These are phyloP conservation scores for Hypocreales sp. DNA, from an alignment of 2,329 filamentous ascomycete genomes.

Conservation along the genomic window DNA sequence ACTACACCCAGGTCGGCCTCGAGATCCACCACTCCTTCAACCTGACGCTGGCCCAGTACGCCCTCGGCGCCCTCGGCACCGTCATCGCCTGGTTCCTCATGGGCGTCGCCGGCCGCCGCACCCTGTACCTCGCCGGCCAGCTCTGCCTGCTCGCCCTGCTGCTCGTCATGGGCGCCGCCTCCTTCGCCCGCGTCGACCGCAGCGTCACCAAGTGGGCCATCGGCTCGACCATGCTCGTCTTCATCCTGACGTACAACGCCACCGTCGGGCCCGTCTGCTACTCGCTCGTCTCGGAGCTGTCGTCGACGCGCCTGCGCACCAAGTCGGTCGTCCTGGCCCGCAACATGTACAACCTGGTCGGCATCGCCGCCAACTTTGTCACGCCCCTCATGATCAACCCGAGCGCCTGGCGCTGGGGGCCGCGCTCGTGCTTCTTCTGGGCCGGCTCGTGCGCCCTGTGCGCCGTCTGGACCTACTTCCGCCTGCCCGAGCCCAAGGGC, in stretches of 20 bases:
- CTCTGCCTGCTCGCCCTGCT: constrained; percentile 30
- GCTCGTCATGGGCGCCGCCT: constrained; percentile 34
- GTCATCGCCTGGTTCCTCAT: constrained; percentile 29
- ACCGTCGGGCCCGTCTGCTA: constrained; percentile 51
- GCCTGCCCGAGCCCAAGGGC: constrained; percentile 37
- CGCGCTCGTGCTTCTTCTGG: constrained; percentile 31
- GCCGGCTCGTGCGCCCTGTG: constrained; percentile 26
- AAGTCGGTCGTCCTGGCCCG: constrained; percentile 29
- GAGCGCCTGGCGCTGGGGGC: constrained; percentile 29
- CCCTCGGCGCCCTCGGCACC: constrained; percentile 28
- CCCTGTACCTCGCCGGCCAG: constrained; percentile 27
- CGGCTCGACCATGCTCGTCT: constrained; percentile 27
- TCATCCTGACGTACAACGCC: constrained; percentile 25
- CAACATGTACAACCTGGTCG: constrained; percentile 30
- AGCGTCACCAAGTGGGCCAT: constrained; percentile 30
- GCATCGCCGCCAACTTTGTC: constrained; percentile 29
- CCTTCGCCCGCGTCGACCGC: constrained; percentile 29
- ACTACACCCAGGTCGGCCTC: constrained; percentile 27
- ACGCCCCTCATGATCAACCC: constrained; percentile 32
- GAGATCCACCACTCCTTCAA: constrained; percentile 20
- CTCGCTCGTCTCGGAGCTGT: constrained; percentile 51
- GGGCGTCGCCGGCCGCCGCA: constrained; percentile 26
- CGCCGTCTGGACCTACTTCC: constrained; percentile 33
- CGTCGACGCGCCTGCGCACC: constrained; percentile 27
- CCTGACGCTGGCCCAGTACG: constrained; percentile 25